phyloP scores from a whole-genome alignment of 1,284 basidiomycete species.

The Ceratobasidium sp. region DNA sequence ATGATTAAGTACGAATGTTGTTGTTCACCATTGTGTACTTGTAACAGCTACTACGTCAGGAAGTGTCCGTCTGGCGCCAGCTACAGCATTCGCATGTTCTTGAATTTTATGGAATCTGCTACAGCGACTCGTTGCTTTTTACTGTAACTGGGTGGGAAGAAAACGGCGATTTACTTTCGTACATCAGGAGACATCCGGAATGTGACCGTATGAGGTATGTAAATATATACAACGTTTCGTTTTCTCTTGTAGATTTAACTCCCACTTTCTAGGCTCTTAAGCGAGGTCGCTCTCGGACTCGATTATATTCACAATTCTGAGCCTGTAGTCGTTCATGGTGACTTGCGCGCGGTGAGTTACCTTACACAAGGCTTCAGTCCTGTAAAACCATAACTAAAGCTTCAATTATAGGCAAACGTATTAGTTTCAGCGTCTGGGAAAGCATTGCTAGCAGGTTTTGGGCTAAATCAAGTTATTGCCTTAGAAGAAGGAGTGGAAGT shows the following conservation, averaged over 20 bases:
- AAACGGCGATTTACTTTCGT: background rate
- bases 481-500: conserved; percentile 6
- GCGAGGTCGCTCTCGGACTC: conserved; percentile 19
- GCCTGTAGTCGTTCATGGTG: conserved; percentile 17
- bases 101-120: background rate
- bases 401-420: conserved; percentile 11
- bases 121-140: background rate
- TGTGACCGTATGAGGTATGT: background rate
- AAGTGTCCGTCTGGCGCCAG: background rate
- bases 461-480: conserved; percentile 17
- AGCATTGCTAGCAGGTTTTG: conserved; percentile 7
- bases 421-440: background rate
- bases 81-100: background rate
- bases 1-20: background rate
- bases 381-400: background rate
- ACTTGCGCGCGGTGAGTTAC: conserved; percentile 24
- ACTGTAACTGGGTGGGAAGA: background rate
- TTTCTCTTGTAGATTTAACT: background rate
- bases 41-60: background rate
- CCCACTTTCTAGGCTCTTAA: background rate
- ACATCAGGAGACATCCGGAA: background rate
- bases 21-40: too few species aligned
- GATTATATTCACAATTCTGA: background rate
- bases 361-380: background rate
- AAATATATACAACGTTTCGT: background rate